Conservation (phyloP, 257 asterid genomes). For the Solanum peruvianum region DNA sequence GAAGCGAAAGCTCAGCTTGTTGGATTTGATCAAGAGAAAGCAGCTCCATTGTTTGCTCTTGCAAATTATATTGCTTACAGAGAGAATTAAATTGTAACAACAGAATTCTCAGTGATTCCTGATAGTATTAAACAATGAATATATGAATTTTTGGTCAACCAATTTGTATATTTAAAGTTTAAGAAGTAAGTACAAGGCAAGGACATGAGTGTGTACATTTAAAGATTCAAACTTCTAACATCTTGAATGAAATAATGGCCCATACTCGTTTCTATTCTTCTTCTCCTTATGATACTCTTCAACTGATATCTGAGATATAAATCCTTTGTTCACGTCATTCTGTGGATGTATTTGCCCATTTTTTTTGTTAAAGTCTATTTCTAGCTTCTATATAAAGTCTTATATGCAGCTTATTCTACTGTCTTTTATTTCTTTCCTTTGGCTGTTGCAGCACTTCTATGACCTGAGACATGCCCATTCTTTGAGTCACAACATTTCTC, state of each 20-base stretch:
- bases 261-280: background rate
- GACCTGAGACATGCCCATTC: background rate
- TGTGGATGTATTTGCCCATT: background rate
- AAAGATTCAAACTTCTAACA: background rate
- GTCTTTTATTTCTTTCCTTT: background rate
- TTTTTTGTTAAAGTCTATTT: background rate
- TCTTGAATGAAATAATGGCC: background rate
- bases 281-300: background rate
- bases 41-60: conserved; percentile 46
- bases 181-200: background rate
- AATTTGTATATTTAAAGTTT: background rate
- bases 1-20: conserved; percentile 40
- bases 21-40: conserved; percentile 30
- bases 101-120: background rate
- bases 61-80: conserved; percentile 49
- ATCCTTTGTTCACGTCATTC: background rate
- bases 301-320: background rate
- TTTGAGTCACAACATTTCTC: background rate
- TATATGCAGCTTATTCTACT: background rate
- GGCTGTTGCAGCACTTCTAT: background rate
- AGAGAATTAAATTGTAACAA: conserved; percentile 17
- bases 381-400: background rate
- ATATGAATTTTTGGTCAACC: background rate
- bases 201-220: background rate
- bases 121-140: background rate